Evolutionary conservation across 1,284 basidiomycete genomes (phyloP).

Genomic region (Ustilago vetiveriae): DNA sequence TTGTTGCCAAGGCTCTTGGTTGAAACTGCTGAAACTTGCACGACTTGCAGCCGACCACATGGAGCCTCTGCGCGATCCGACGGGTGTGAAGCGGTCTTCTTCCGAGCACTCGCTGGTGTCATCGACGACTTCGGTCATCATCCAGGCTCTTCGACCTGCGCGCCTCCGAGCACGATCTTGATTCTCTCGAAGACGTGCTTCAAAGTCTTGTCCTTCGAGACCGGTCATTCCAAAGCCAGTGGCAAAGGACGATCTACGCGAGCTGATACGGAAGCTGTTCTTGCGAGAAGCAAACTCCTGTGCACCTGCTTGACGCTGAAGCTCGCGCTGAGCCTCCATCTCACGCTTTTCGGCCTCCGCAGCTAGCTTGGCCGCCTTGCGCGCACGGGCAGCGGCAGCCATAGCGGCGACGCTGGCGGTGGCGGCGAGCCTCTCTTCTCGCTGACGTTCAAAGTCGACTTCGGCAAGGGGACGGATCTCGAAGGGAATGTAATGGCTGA

Average conservation of each 20-base stretch:
- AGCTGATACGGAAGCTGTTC: constrained; percentile 48
- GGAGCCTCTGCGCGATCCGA: constrained; percentile 55
- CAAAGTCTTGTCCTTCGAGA: constrained; percentile 54
- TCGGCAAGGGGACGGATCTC: constrained; percentile 58
- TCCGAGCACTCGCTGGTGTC: constrained; percentile 59
- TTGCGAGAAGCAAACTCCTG: constrained; percentile 39
- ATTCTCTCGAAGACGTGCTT: constrained; percentile 58
- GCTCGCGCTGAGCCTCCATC: constrained; percentile 43
- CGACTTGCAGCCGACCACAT: constrained; percentile 45
- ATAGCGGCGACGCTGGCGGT: constrained; percentile 60
- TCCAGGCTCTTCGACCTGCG: constrained; percentile 61
- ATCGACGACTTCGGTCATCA: constrained; percentile 61
- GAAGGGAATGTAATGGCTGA: constrained; percentile 65
- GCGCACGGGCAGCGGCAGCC: constrained; percentile 59
- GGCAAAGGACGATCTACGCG: constrained; percentile 51
- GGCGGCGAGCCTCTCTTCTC: constrained; percentile 56
- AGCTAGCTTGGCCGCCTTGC: constrained; percentile 54
- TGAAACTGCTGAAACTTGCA: constrained; percentile 49
- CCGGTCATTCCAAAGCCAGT: constrained; percentile 45
- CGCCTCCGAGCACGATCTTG: constrained; percentile 55
- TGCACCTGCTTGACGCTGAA: constrained; percentile 31
- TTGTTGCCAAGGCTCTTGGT: constrained; percentile 44
- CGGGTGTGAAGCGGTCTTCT: constrained; percentile 61
- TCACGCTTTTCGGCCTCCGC: constrained; percentile 45
- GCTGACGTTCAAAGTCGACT: constrained; percentile 56